Evolutionary conservation across 768 basidiomycete species (phyloP), one percentile per base, ranked within the genome.

Genomic region (Agaricus blazei): DNA sequence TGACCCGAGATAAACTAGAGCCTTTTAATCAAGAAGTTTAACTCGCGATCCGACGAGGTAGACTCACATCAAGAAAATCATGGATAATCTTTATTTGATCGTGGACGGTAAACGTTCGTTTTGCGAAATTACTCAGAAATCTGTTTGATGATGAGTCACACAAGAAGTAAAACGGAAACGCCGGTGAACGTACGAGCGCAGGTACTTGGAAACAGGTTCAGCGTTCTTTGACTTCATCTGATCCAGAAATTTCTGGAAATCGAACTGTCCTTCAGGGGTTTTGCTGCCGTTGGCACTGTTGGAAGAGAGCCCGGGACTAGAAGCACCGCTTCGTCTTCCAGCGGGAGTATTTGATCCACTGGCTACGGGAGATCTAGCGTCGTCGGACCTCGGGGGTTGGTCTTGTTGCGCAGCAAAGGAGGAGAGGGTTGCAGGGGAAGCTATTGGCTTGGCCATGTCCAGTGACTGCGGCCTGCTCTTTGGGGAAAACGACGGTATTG

Each of bases 11-110:
- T 98, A 67, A 99, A 99, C 90, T 96, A 47, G 48, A 19, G 24
- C 38, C 14, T 9, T 4, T 15, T 8, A 41, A 24, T 41, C 7
- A 57, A 40, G 52, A 51, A 45, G 23, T 51, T 38, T 23, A 12
- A 40, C 51, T 41, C 23, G 38, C 34, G 15, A 49, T 36, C 34
- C 28, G 51, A 45, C 8, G 31, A 43, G 15, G 34, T 28, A 50
- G 14, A 66, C 85, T 69, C 67, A 95, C 94, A 59, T 77, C 79
- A 40, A 98, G 74, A 64, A 98, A 99, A 63, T 98, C 95, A 64
- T 90, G 88, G 64, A 99, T 93, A 53, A 98, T 83, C 71, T 92
- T 96, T 57, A 97, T 84, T 67, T 98, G 96, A 64, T 98, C 97
- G 57, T 82, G 83, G 28, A 96, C 88, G 2, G 91, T 89, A 67